Percentiles rank a stretch among this genome's conserved stretches.
These are phyloP conservation scores for Nothomitra cinnamomea DNA, from an alignment of 2,329 filamentous ascomycete genomes.

Conservation along the genomic window DNA sequence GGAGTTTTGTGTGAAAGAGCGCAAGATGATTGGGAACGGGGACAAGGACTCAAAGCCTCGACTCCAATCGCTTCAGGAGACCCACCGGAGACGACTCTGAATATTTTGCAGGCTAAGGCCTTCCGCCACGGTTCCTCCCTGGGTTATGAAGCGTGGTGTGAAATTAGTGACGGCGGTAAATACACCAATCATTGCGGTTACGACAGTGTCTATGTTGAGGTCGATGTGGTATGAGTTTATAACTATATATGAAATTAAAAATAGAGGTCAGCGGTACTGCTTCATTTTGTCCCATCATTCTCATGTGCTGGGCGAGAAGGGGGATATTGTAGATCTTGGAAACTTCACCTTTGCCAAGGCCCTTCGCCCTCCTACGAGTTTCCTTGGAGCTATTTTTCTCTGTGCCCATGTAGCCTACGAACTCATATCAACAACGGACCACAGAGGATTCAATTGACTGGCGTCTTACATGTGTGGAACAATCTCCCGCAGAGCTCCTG, in stretches of 20 bases:
- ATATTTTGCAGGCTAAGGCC: constrained; percentile 53
- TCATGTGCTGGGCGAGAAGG: no score
- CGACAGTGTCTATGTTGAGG: constrained; percentile 49
- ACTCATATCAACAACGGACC: no score
- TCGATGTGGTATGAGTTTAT: constrained; percentile 60
- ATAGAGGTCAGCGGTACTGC: no score
- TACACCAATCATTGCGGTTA: constrained; percentile 37
- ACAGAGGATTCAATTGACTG: no score
- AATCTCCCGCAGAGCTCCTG: constrained; percentile 6
- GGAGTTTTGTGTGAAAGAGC: no score
- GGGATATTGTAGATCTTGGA: no score
- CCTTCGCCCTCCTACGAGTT: constrained; percentile 47
- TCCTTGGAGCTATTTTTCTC: constrained; percentile 45
- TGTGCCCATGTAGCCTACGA: constrained; percentile 53
- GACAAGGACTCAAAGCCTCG: no score
- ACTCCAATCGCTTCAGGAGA: no score
- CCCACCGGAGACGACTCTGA: constrained; percentile 46
- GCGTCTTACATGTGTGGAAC: no score
- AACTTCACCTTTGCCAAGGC: constrained; percentile 36
- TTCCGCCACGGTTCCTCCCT: constrained; percentile 43
- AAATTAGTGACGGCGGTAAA: constrained; percentile 42
- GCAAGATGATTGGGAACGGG: no score
- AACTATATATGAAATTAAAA: no score
- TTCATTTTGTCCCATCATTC: no score
- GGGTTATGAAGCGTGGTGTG: constrained; percentile 42